A percentile compares a stretch with the other conserved stretches of the same genome.
phyloP scores from a whole-genome alignment of 1,284 basidiomycete genomes.

The Agaricales sp. region DNA sequence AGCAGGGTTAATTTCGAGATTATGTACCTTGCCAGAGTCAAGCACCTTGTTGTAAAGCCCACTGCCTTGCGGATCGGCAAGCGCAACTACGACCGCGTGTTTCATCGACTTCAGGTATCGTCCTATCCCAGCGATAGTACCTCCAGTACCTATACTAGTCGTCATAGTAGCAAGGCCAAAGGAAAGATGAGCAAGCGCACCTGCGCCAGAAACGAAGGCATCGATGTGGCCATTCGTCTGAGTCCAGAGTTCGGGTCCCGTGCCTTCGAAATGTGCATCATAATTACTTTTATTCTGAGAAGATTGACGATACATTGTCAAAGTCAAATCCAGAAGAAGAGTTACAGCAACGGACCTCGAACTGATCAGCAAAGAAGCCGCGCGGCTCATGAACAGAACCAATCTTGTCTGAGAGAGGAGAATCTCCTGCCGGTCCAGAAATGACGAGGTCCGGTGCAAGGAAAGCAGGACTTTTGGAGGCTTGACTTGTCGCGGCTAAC shows the following conservation, averaged over 20 bases:
- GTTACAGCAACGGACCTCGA: slow-evolving; percentile 47
- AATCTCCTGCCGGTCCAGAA: slow-evolving; percentile 27
- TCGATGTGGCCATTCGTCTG: slow-evolving; percentile 80
- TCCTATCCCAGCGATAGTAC: slow-evolving; percentile 85
- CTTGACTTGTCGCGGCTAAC: slow-evolving; percentile 16
- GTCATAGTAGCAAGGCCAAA: neutral
- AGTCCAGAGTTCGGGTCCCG: slow-evolving; percentile 92
- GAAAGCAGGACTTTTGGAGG: no score
- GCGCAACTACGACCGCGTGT: slow-evolving; percentile 55
- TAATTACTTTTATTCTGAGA: slow-evolving; percentile 81
- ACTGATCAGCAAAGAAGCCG: slow-evolving; percentile 92
- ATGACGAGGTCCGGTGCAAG: slow-evolving; percentile 12
- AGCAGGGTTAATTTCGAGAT: slow-evolving; percentile 1
- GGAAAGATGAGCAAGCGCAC: slow-evolving; percentile 23
- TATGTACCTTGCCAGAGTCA: neutral
- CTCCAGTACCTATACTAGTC: slow-evolving; percentile 67
- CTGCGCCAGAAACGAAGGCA: slow-evolving; percentile 93
- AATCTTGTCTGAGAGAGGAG: slow-evolving; percentile 29
- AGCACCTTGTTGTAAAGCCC: slow-evolving; percentile 88
- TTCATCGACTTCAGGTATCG: slow-evolving; percentile 70
- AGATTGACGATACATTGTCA: slow-evolving; percentile 2
- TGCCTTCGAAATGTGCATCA: slow-evolving; percentile 82
- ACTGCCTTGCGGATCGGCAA: slow-evolving; percentile 91
- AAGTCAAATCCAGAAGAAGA: neutral
- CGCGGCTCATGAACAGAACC: slow-evolving; percentile 39